phyloP scores from a whole-genome alignment of 352 stramenopile species.

The Globisporangium spiculum region DNA sequence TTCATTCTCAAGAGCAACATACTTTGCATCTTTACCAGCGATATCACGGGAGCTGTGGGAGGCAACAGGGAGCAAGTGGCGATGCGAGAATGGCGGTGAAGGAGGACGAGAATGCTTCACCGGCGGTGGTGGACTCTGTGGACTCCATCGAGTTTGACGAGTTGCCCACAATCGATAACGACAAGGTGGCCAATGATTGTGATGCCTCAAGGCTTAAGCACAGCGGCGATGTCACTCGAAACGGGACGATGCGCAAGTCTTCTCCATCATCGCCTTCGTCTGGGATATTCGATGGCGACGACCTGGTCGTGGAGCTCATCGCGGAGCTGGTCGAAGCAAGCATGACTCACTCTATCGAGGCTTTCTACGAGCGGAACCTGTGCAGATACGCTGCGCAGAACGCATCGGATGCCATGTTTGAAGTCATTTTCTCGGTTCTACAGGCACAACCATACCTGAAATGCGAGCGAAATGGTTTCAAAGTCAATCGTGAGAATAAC shows the following conservation, averaged over 20 bases:
- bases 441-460: not conserved
- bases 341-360: slow-evolving; percentile 22
- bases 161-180: not conserved
- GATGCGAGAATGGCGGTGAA: slow-evolving; percentile 7
- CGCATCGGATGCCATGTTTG: slow-evolving; percentile 21
- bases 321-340: slow-evolving; percentile 23
- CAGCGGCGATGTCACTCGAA: not conserved
- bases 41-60: not conserved
- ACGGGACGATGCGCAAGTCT: not conserved
- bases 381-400: slow-evolving; percentile 25
- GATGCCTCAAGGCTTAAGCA: not conserved
- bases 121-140: not conserved
- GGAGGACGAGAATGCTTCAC: not conserved
- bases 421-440: slow-evolving; percentile 10
- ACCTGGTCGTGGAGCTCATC: slow-evolving; percentile 17
- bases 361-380: slow-evolving; percentile 26
- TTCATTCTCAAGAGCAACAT: not conserved
- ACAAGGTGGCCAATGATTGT: not conserved
- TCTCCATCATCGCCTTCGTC: not conserved
- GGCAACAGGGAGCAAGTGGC: not conserved
- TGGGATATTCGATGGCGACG: slow-evolving; percentile 11
- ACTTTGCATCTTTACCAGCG: not conserved
- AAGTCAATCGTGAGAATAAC: not conserved
- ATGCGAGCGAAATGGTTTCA: not conserved
- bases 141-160: not conserved